Evolutionary conservation across 1,284 basidiomycete species (phyloP).

Genomic region (Boletus sp.): DNA sequence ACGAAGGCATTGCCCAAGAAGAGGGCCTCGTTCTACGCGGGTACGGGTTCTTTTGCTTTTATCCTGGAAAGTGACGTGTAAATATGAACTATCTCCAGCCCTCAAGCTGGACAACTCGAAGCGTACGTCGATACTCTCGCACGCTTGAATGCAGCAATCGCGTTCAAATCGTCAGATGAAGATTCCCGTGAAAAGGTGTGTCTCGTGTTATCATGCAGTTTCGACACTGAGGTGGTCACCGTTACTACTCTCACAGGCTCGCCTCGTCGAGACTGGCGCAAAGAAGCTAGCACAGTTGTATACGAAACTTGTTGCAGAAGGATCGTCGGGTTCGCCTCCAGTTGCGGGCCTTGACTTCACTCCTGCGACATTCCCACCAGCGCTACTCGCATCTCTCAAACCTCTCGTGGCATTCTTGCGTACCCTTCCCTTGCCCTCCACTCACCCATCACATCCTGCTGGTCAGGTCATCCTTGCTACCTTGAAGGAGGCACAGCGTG

Average conservation of each 20-base stretch:
- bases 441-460: conserved; percentile 76
- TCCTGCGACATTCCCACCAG: conserved; percentile 49
- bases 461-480: conserved; percentile 57
- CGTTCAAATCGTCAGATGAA: conserved; percentile 63
- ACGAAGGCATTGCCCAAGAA: conserved; percentile 72
- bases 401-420: conserved; percentile 67
- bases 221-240: neutral
- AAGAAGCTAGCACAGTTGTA: conserved; percentile 76
- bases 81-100: conserved; percentile 38
- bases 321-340: conserved; percentile 64
- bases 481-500: conserved; percentile 69
- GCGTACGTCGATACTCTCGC: conserved; percentile 68
- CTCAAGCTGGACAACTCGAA: conserved; percentile 61
- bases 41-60: conserved; percentile 36
- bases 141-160: conserved; percentile 71
- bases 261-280: conserved; percentile 72
- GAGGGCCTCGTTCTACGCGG: conserved; percentile 73
- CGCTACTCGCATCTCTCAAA: conserved; percentile 48
- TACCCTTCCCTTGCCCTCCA: conserved; percentile 65
- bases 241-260: conserved; percentile 42
- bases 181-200: conserved; percentile 56
- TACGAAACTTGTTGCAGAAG: conserved; percentile 77
- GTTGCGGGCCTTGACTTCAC: conserved; percentile 54
- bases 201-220: neutral
- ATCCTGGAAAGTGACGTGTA: neutral